Percentiles rank a stretch among this genome's conserved stretches.
Evolutionary conservation across 2,329 filamentous ascomycete genomes (phyloP).

Genomic region (Epichloe bromicola): DNA sequence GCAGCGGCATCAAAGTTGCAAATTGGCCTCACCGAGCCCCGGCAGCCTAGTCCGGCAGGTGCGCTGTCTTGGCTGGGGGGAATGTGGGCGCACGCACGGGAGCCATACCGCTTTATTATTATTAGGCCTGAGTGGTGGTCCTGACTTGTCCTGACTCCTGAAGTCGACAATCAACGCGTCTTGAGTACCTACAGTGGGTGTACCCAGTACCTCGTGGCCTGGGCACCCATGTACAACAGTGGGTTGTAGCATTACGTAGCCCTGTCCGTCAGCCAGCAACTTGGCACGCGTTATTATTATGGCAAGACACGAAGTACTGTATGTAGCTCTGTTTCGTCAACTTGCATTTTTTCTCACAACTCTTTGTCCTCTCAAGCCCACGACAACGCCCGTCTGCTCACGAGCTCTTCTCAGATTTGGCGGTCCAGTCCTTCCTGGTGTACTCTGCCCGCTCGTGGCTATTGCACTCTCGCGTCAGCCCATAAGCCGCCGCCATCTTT

Average conservation of each 20-base stretch:
- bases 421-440: neutral
- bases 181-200: no score
- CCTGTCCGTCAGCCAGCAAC: neutral
- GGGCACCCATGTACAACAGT: neutral
- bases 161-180: no score
- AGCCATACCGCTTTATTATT: slow-evolving; percentile 4
- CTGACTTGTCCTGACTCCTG: no score
- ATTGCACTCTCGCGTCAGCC: neutral
- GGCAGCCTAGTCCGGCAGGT: no score
- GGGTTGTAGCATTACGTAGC: no score
- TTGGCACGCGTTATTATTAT: slow-evolving; percentile 1
- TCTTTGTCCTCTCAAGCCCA: neutral
- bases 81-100: slow-evolving; percentile 1
- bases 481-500: neutral
- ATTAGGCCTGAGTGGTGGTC: neutral
- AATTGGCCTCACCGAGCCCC: no score
- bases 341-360: neutral
- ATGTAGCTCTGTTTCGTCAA: neutral
- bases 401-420: neutral
- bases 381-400: no score
- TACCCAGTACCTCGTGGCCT: neutral
- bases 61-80: neutral
- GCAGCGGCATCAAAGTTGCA: no score
- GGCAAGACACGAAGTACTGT: no score
- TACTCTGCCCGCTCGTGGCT: neutral